phyloP scores from a whole-genome alignment of 2,329 filamentous ascomycete species.

The Ophiostoma ips region DNA sequence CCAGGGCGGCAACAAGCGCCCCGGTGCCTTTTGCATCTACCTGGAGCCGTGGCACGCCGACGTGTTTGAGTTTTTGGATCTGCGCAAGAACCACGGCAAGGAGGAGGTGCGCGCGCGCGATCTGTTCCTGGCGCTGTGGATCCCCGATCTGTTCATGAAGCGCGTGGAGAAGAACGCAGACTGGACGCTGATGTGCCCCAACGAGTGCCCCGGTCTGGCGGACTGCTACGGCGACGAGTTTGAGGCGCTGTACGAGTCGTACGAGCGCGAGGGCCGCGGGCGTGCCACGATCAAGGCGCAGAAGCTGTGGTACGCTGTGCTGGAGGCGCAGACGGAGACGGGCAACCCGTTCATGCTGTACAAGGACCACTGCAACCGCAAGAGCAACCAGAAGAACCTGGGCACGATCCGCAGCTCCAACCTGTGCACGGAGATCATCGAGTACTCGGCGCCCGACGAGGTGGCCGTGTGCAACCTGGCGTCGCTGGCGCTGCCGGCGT shows the following conservation, averaged over 20 bases:
- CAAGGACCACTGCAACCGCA: slow-evolving; percentile 96
- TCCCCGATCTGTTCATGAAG: slow-evolving; percentile 99
- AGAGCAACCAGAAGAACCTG: slow-evolving; percentile 99
- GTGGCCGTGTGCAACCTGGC: slow-evolving; percentile 97
- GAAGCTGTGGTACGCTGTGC: slow-evolving; percentile 98
- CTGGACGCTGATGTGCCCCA: slow-evolving; percentile 97
- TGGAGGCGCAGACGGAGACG: slow-evolving; percentile 97
- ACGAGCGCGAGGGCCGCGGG: slow-evolving; percentile 77
- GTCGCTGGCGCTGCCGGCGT: slow-evolving; percentile 82
- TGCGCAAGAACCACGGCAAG: slow-evolving; percentile 98
- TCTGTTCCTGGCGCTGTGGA: slow-evolving; percentile 96
- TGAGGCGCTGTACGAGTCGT: slow-evolving; percentile 83
- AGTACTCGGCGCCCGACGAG: slow-evolving; percentile 95
- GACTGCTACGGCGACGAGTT: slow-evolving; percentile 98
- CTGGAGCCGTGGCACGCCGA: slow-evolving; percentile 98
- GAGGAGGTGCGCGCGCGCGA: slow-evolving; percentile 95
- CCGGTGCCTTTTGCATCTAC: slow-evolving; percentile 96
- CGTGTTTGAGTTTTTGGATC: slow-evolving; percentile 91
- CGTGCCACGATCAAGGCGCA: slow-evolving; percentile 90
- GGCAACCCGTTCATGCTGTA: slow-evolving; percentile 99
- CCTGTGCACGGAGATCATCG: slow-evolving; percentile 95
- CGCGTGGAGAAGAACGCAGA: slow-evolving; percentile 92
- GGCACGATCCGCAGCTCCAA: slow-evolving; percentile 98
- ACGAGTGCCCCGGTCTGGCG: slow-evolving; percentile 86
- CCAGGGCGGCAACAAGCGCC: slow-evolving; percentile 97